Conservation (phyloP, 805 yeast genomes). For the Torulaspora delbrueckii region DNA sequence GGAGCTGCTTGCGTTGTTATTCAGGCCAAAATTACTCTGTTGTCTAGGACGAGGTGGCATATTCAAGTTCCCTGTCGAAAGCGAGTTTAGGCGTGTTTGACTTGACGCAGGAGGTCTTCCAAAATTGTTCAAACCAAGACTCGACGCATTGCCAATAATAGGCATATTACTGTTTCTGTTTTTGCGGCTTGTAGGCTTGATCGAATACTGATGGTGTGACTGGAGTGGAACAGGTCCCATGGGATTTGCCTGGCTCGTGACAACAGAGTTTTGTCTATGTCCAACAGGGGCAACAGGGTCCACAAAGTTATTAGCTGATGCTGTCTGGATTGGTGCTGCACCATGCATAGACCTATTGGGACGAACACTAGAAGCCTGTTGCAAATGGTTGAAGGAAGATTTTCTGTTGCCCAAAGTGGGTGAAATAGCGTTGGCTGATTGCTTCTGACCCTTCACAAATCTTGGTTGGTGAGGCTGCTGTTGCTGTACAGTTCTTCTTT, state of each 20-base stretch:
- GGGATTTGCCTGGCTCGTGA: neutral
- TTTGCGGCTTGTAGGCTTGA: constrained; percentile 36
- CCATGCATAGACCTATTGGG: constrained; percentile 30
- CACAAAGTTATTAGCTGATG: constrained; percentile 20
- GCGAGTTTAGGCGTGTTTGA: constrained; percentile 27
- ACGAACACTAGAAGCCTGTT: constrained; percentile 20
- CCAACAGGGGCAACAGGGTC: constrained; percentile 22
- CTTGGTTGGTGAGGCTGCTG: constrained; percentile 18
- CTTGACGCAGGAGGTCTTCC: constrained; percentile 17
- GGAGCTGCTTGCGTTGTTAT: constrained; percentile 4
- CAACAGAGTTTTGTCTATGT: constrained; percentile 1
- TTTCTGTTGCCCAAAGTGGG: constrained; percentile 17
- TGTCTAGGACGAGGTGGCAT: constrained; percentile 18
- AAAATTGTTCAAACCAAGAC: constrained; percentile 17
- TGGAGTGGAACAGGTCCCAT: constrained; percentile 10
- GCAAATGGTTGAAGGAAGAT: constrained; percentile 21
- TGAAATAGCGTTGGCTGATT: constrained; percentile 3
- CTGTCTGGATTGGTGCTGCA: constrained; percentile 17
- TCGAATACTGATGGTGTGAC: constrained; percentile 19
- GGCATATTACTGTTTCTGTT: constrained; percentile 35
- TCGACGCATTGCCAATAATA: constrained; percentile 32
- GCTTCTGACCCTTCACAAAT: constrained; percentile 5
- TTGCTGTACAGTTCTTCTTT: constrained; percentile 29
- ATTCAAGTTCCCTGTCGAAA: constrained; percentile 23
- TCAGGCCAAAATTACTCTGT: constrained; percentile 7